Percentiles rank a stretch among this genome's conserved stretches.
phyloP scores from a whole-genome alignment of 2,329 filamentous ascomycete species.

The Colletotrichum sp. region DNA sequence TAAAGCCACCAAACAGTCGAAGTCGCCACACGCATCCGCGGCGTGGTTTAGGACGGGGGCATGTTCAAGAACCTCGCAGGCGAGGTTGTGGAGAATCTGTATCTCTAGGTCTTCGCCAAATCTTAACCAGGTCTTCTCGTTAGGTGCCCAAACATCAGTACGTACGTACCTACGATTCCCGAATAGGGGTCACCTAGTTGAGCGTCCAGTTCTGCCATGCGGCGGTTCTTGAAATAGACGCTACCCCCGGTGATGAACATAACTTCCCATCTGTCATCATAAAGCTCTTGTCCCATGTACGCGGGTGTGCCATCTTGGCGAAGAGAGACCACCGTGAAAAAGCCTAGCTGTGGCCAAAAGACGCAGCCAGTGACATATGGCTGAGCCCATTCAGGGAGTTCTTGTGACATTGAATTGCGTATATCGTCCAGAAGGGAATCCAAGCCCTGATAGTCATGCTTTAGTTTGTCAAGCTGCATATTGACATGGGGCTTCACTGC shows the following conservation, averaged over 20 bases:
- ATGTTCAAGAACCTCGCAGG: constrained; percentile 72
- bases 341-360: constrained; percentile 91
- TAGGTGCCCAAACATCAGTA: neutral
- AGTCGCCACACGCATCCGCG: constrained; percentile 84
- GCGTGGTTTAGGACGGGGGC: constrained; percentile 69
- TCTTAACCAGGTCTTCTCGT: neutral
- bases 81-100: constrained; percentile 81
- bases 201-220: constrained; percentile 82
- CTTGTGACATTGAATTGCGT: constrained; percentile 65
- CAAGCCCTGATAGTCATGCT: constrained; percentile 78
- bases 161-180: constrained; percentile 72
- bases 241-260: constrained; percentile 75
- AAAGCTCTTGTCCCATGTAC: constrained; percentile 65
- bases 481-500: constrained; percentile 78
- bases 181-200: constrained; percentile 86
- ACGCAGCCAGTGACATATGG: constrained; percentile 74
- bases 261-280: constrained; percentile 73
- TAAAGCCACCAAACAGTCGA: constrained; percentile 85
- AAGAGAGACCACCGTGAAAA: constrained; percentile 72
- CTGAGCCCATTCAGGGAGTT: constrained; percentile 65
- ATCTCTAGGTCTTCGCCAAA: constrained; percentile 76
- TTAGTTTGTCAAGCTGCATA: constrained; percentile 76
- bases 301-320: constrained; percentile 58
- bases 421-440: constrained; percentile 74
- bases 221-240: constrained; percentile 85